phyloP scores from a whole-genome alignment of 2,329 filamentous ascomycete species.

The Camillea tinctor region DNA sequence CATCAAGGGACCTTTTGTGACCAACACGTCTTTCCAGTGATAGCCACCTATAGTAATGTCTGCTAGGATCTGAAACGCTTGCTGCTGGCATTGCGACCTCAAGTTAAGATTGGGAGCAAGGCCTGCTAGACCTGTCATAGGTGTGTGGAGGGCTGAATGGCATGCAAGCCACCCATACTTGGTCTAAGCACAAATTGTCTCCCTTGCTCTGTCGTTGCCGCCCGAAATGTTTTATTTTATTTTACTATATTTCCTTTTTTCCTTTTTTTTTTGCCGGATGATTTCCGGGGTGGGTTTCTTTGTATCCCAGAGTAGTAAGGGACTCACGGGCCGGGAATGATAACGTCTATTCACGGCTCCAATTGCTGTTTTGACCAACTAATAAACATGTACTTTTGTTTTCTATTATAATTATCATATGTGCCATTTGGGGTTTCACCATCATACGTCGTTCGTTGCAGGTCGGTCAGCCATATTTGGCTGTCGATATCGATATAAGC shows the following conservation, averaged over 20 bases:
- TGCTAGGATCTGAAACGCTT: neutral
- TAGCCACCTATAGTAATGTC: neutral
- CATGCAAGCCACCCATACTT: conserved; percentile 17
- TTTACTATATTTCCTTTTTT: too few relatives aligned
- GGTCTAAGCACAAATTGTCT: conserved; percentile 1
- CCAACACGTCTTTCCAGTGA: neutral
- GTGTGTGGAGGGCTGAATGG: conserved; percentile 2
- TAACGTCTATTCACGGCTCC: neutral
- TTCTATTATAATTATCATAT: neutral
- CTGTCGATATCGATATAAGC: neutral
- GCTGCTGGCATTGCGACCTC: neutral
- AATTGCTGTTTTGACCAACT: neutral
- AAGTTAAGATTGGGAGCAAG: neutral
- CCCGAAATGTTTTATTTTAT: neutral
- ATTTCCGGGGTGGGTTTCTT: too few relatives aligned
- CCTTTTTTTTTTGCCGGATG: too few relatives aligned
- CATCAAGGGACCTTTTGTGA: neutral
- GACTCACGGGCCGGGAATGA: neutral
- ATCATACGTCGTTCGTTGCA: neutral
- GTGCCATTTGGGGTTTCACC: neutral
- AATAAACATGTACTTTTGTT: neutral
- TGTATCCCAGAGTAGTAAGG: neutral
- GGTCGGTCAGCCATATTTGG: neutral
- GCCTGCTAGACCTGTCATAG: neutral
- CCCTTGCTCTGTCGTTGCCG: neutral